phyloP scores from a whole-genome alignment of 352 stramenopile genomes.

The Globisporangium nodosum region DNA sequence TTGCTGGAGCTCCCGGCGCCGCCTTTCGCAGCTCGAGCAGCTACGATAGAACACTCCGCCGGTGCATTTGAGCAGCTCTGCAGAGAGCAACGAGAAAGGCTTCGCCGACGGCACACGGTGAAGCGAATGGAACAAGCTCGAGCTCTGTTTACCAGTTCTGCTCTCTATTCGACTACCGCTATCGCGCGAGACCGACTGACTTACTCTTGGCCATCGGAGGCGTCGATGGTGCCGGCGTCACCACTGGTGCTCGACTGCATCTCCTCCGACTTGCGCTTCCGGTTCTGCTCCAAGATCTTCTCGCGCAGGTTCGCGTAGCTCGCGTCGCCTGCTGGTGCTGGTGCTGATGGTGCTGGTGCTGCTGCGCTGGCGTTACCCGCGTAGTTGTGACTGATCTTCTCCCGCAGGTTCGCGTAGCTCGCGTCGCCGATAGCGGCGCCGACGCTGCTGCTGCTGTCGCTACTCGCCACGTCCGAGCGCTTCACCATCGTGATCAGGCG shows the following conservation, averaged over 20 bases:
- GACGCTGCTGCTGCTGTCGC: constrained; percentile 3
- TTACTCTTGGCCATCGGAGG: not conserved
- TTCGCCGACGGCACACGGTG: too few relatives aligned
- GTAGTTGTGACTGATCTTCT: constrained; percentile 45
- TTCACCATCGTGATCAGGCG: constrained; percentile 88
- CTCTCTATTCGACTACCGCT: not conserved
- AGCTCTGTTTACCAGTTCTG: not conserved
- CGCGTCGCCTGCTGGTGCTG: constrained; percentile 19
- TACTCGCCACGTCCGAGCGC: constrained; percentile 10
- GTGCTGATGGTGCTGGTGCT: not conserved
- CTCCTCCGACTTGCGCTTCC: constrained; percentile 57
- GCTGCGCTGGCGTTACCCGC: constrained; percentile 1
- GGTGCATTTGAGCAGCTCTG: not conserved
- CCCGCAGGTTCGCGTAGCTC: constrained; percentile 69
- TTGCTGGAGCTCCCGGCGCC: too few relatives aligned
- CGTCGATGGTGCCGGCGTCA: not conserved
- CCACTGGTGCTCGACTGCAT: not conserved
- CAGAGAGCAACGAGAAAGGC: too few relatives aligned
- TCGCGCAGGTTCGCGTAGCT: constrained; percentile 71
- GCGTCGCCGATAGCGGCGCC: constrained; percentile 17
- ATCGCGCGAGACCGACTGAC: not conserved
- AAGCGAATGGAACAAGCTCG: too few relatives aligned
- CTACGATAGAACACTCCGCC: not conserved
- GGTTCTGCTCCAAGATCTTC: constrained; percentile 46
- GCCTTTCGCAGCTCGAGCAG: not conserved